Evolutionary conservation across 2,329 filamentous ascomycete genomes (phyloP).

Genomic region (Sclerotinia sclerotiorum): DNA sequence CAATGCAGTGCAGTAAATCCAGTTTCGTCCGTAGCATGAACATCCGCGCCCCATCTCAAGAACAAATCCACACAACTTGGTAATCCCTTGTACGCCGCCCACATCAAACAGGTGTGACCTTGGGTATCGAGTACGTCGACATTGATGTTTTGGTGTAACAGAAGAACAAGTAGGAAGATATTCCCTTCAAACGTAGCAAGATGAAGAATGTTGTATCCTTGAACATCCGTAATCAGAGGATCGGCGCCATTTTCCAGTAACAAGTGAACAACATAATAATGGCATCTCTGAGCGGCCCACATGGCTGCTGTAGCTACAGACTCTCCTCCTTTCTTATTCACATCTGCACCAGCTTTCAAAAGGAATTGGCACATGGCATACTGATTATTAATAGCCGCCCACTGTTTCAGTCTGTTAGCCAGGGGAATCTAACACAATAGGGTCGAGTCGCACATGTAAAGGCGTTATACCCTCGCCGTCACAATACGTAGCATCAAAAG

Average conservation of each 20-base stretch:
- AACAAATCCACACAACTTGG: constrained; percentile 90
- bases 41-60: constrained; percentile 90
- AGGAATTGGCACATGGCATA: constrained; percentile 97
- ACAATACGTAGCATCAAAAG: constrained; percentile 76
- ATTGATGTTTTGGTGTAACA: constrained; percentile 92
- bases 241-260: constrained; percentile 90
- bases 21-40: constrained; percentile 85
- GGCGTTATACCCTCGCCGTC: constrained; percentile 95
- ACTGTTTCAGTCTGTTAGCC: constrained; percentile 54
- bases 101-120: constrained; percentile 95
- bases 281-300: constrained; percentile 94
- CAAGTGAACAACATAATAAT: constrained; percentile 95
- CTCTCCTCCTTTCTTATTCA: constrained; percentile 94
- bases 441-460: constrained; percentile 68
- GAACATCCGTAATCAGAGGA: constrained; percentile 85
- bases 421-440: not conserved
- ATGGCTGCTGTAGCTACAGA: constrained; percentile 91
- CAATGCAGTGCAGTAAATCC: constrained; percentile 95
- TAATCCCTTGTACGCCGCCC: constrained; percentile 97
- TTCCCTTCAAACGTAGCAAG: constrained; percentile 97
- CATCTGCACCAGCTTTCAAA: constrained; percentile 72
- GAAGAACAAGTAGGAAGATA: constrained; percentile 80
- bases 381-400: constrained; percentile 99
- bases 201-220: constrained; percentile 97
- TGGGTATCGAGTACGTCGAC: constrained; percentile 88